Conservation (phyloP, 306 rosid species). For the Vachellia collinsii region DNA sequence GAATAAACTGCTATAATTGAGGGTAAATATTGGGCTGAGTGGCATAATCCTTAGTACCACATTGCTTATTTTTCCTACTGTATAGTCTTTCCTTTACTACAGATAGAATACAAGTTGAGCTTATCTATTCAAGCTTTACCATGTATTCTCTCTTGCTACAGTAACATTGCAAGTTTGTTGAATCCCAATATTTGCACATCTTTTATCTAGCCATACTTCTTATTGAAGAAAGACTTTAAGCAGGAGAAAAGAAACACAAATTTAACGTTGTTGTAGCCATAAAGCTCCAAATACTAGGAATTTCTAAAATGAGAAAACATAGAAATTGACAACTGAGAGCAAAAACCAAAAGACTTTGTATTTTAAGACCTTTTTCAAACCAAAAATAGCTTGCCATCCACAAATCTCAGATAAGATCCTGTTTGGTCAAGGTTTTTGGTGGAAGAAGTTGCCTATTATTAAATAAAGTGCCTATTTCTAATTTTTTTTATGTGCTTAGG, state of each 20-base stretch:
- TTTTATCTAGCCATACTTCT: background rate
- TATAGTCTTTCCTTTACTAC: background rate
- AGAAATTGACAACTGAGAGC: background rate
- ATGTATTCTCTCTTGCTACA: background rate
- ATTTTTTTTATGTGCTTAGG: background rate
- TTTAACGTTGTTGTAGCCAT: background rate
- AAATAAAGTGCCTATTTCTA: background rate
- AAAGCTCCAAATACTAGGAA: background rate
- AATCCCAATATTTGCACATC: background rate
- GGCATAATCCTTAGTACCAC: background rate
- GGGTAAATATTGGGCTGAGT: background rate
- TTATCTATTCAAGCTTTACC: background rate
- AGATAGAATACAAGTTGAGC: background rate
- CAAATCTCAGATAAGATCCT: background rate
- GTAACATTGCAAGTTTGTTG: background rate
- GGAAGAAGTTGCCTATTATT: background rate
- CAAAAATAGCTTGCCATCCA: background rate
- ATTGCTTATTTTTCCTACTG: background rate
- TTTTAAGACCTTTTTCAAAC: no score
- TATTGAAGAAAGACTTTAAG: background rate
- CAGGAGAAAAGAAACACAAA: background rate
- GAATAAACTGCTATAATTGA: background rate
- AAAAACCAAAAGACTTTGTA: background rate
- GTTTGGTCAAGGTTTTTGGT: background rate
- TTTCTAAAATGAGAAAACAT: background rate